Evolutionary conservation across 208 protist genomes (phyloP).

Genomic region (Leptomonas pyrrhocoris): DNA sequence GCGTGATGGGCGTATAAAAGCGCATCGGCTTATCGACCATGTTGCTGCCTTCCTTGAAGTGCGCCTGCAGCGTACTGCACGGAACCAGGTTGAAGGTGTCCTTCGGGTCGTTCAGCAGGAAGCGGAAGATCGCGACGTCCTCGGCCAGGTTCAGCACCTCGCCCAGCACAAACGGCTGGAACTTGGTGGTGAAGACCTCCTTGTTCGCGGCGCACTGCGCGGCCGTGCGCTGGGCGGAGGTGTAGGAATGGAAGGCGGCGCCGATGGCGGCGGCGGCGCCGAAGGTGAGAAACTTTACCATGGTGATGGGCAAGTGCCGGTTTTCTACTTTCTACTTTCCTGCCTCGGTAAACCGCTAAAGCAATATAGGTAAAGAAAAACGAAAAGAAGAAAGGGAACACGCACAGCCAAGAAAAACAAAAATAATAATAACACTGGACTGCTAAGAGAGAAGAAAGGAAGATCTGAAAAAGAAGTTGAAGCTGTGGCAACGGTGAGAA

Average conservation of each 20-base stretch:
- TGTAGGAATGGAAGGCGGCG: conserved; percentile 69
- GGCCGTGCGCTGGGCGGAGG: conserved; percentile 34
- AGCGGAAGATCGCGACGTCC: conserved; percentile 89
- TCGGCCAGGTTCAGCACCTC: conserved; percentile 87
- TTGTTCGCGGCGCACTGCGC: conserved; percentile 48
- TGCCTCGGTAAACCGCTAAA: neutral
- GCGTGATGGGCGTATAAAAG: conserved; percentile 91
- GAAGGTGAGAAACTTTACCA: conserved; percentile 63
- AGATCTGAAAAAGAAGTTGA: conserved; percentile 15
- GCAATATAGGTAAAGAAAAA: neutral
- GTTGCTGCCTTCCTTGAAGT: conserved; percentile 82
- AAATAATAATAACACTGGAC: neutral
- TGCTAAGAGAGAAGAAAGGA: no score
- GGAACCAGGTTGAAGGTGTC: conserved; percentile 75
- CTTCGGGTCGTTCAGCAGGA: conserved; percentile 70
- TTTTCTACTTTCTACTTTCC: neutral
- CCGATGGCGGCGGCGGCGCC: conserved; percentile 60
- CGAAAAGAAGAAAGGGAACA: neutral
- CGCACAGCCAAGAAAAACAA: neutral
- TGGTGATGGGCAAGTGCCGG: conserved; percentile 20
- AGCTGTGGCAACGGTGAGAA: no score
- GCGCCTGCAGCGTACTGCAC: conserved; percentile 84
- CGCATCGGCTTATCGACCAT: conserved; percentile 86
- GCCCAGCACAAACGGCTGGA: conserved; percentile 80
- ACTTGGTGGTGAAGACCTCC: conserved; percentile 68